Evolutionary conservation across 2,329 filamentous ascomycete genomes (phyloP), one percentile per base, ranked within the genome.

Genomic region (Tothia fuscella): DNA sequence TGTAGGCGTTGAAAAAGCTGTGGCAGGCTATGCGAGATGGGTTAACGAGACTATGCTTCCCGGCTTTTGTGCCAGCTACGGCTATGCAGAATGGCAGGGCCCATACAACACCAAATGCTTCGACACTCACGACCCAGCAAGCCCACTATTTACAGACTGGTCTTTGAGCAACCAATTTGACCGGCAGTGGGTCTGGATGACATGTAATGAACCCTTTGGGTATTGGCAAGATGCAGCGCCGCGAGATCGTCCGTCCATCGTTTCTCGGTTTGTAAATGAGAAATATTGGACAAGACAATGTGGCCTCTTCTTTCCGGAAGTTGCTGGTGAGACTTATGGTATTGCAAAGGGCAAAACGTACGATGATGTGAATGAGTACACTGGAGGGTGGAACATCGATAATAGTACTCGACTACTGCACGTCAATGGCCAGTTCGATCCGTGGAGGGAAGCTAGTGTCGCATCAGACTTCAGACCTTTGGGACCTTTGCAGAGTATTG

Each of bases 171-270:
- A 78, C 51, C 41, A 50, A 0, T 49, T 60, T 25, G 63, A 71
- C 48, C 58, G 72, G 0, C 71, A 75, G 46, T 80, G 73, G 74
- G 53, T 62, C 6, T 80, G 75, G 74, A 66, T 77, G 56, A 62
- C 67, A 2, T 79, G 76, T 62, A 78, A 79, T 51, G 72, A 79
- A 53, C 74, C 75, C n/a, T 68, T 74, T 44, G 68, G 60, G 42
- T 74, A 67, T 55, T 77, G 68, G 65, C 70, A 75, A 53, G 66
- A 67, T 46, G 69, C 68, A 16, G 71, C 71, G 5, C 72, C 74
- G 1, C 35, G 51, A 3, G 56, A 52, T 42, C 54, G 50, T 0
- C 57, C 65, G 3, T 63, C 60, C n/a, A 61, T 78, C 32, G 66
- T 73, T 41, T 74, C 71, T 13, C 66, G 70, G 19, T 58, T 74